Percentiles rank a stretch among this genome's conserved stretches.
Conservation (phyloP, 768 basidiomycete species). For the Imleria badia region DNA sequence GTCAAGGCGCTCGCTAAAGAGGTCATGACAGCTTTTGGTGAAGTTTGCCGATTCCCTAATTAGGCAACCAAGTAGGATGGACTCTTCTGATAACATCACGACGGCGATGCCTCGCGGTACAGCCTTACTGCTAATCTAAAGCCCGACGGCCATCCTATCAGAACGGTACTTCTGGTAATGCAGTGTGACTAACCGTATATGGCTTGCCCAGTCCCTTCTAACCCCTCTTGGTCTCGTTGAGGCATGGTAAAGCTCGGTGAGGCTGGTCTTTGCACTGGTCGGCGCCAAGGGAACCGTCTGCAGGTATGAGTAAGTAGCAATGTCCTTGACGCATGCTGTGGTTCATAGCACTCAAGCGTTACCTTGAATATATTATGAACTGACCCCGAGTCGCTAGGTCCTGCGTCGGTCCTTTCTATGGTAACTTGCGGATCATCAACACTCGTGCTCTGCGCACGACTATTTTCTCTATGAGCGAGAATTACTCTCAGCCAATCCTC, state of each 20-base stretch:
- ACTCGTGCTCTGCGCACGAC: background rate
- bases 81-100: no score
- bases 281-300: background rate
- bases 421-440: no score
- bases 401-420: background rate
- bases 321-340: background rate
- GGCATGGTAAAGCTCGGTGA: background rate
- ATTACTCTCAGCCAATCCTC: conserved; percentile 9
- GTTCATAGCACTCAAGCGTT: background rate
- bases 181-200: background rate
- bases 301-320: background rate
- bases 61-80: conserved; percentile 8
- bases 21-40: no score
- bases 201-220: background rate
- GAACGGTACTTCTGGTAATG: background rate
- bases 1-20: background rate
- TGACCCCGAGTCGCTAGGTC: background rate
- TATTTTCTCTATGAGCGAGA: conserved; percentile 1
- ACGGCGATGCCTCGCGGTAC: no score
- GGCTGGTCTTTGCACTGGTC: background rate
- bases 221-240: no score
- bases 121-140: background rate
- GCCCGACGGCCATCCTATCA: background rate
- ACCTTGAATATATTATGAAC: background rate
- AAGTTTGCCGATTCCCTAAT: background rate